Base-by-base conservation (phyloP, 106 monocot genomes). In the Acorus gramineus region DNA sequence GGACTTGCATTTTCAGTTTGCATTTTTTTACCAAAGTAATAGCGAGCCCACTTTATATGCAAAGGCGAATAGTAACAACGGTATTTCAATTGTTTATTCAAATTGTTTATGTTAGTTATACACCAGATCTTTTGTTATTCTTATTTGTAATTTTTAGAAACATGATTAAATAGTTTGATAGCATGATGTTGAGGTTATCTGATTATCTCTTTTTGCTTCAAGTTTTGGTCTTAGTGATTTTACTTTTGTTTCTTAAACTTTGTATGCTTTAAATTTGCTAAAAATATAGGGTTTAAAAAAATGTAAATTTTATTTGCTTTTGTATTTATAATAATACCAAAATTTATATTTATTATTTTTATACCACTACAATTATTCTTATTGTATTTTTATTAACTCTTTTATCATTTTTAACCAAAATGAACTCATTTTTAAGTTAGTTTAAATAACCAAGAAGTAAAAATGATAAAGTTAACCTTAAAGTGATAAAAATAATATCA, bases 41-140 rank as follows among this genome's bases (percentile, higher is more conserved):
- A 62, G 44, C 48, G 62, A 62, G 62, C 2, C 46, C 6, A 46
- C 4, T 45, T 62, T 62, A 46, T 48, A 62, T 49, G 9, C 47
- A 10, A 61, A 62, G 46, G 8, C 5, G 61, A 44, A 70, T 53
- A n/a, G 52, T 61, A 53, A 44, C 28, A 28, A 28, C 1, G 50
- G 45, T 4, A 2, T 61, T 46, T 2, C 53, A 11, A 61, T 61
- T 45, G 11, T 70, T 3, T 61, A 8, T n/a, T n/a, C n/a, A n/a
- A n/a, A n/a, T n/a, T 53, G 3, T 61, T 43, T 70, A 62, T 70
- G 70, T 69, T 8, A 49, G 59, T 69, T 69, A 0, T 69, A 58
- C 9, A 69, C 7, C 0, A 48, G 58, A 14, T 14, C 48, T n/a
- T 58, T 42, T n/a, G n/a, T 6, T 10, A 2, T 3, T 53, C 52